These are phyloP conservation scores for Ascochyta lentis DNA, from an alignment of 2,329 filamentous ascomycete species.

Conservation along the genomic window DNA sequence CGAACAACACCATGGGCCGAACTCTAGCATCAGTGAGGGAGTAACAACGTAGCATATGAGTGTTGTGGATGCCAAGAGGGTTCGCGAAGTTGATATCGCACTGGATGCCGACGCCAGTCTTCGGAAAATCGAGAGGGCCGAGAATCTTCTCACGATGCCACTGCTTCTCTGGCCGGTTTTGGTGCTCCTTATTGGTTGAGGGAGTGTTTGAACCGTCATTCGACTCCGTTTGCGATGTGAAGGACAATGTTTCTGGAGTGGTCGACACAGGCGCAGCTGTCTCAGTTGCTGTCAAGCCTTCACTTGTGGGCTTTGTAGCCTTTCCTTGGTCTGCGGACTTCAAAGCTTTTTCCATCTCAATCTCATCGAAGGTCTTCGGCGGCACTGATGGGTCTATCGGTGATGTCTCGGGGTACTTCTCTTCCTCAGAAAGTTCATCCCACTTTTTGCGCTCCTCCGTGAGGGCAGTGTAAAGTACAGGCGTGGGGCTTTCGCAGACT, in stretches of 20 bases:
- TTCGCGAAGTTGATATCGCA: constrained; percentile 94
- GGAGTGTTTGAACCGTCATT: neutral
- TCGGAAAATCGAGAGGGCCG: constrained; percentile 75
- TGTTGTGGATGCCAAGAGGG: constrained; percentile 83
- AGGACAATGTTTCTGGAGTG: constrained; percentile 36
- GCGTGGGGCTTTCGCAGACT: constrained; percentile 74
- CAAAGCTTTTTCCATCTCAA: constrained; percentile 15
- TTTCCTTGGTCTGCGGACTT: constrained; percentile 1
- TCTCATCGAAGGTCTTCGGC: constrained; percentile 18
- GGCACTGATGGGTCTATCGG: constrained; percentile 19
- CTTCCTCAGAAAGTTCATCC: constrained; percentile 63
- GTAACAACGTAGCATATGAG: constrained; percentile 81
- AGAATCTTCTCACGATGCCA: constrained; percentile 57
- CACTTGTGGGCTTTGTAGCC: neutral
- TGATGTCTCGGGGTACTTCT: constrained; percentile 48
- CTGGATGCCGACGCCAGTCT: constrained; percentile 78
- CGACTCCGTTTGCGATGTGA: constrained; percentile 2
- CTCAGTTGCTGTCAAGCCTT: neutral
- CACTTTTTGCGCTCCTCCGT: constrained; percentile 72
- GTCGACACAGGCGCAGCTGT: constrained; percentile 7
- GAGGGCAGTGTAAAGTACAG: constrained; percentile 66
- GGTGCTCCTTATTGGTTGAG: constrained; percentile 25
- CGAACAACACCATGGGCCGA: constrained; percentile 77
- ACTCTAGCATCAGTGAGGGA: constrained; percentile 79
- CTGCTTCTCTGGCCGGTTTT: constrained; percentile 34